A percentile compares a stretch with the other conserved stretches of the same genome.
phyloP scores from a whole-genome alignment of 2,329 filamentous ascomycete species.

The Epichloe elymi region DNA sequence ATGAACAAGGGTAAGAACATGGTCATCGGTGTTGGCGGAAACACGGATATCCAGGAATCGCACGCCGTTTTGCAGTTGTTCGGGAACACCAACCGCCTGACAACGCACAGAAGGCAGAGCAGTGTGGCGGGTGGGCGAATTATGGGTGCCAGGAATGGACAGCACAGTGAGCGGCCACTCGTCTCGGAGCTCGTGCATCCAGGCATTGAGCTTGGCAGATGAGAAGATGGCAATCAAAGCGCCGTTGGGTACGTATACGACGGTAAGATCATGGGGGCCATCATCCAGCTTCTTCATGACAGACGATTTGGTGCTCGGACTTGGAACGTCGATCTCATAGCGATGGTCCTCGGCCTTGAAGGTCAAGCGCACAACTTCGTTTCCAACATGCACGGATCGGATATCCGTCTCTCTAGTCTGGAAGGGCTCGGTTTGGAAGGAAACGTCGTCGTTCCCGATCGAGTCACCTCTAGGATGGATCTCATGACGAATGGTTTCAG shows the following conservation, averaged over 20 bases:
- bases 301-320: conserved; percentile 43
- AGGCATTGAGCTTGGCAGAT: conserved; percentile 53
- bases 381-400: conserved; percentile 40
- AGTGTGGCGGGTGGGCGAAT: conserved; percentile 72
- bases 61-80: conserved; percentile 79
- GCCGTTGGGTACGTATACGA: conserved; percentile 46
- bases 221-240: conserved; percentile 54
- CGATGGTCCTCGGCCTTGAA: conserved; percentile 44
- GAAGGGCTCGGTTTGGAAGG: conserved; percentile 56
- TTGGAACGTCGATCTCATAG: conserved; percentile 63
- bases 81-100: conserved; percentile 63
- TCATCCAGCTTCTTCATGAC: conserved; percentile 44
- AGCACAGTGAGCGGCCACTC: conserved; percentile 63
- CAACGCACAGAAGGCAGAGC: conserved; percentile 89
- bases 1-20: conserved; percentile 73
- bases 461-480: conserved; percentile 39
- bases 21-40: conserved; percentile 36
- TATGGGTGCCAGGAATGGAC: conserved; percentile 91
- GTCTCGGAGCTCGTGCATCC: conserved; percentile 71
- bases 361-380: conserved; percentile 60
- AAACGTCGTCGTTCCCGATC: conserved; percentile 48
- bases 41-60: conserved; percentile 91
- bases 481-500: conserved; percentile 17
- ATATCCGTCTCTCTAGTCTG: conserved; percentile 44
- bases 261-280: conserved; percentile 46